Evolutionary conservation across 1,139 yeast species (phyloP), one percentile per base, ranked within the genome.

Genomic region (Candida buenavistaensis): DNA sequence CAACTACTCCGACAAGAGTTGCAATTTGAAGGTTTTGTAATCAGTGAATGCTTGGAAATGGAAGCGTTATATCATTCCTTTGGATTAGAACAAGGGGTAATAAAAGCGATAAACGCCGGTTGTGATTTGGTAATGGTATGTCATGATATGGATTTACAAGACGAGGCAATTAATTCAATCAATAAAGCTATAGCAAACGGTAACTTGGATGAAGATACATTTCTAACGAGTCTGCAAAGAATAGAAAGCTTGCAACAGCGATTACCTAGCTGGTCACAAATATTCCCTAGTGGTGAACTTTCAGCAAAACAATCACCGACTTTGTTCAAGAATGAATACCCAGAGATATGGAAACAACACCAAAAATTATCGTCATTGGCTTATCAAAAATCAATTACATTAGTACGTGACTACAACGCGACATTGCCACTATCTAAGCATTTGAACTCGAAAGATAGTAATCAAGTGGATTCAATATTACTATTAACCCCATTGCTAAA

Each of bases 111-210:
- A 4, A 68, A 72, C 39, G 86, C 86, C 2, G 82, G 84, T 1
- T 80, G 86, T 55, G 86, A 80, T 50, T 63, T 80, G 47, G 78
- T 80, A 4, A 65, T 79, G 65, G 82, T 80, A 8, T 80, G 86
- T 48, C 80, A 78, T 41, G 77, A 77, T 41, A 59, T 61, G 45
- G 58, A 64, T n/a, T 61, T 78, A 26, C 87, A 80, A 48, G 64
- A 68, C 32, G 85, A 80, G 48, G 84, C 83, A 3, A 62, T 78
- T 5, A 74, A 70, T 15, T 75, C 80, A 2, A 59, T 80, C 44
- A 54, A 65, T 33, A 75, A 76, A 39, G 85, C 82, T 0, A 62
- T 78, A 7, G 59, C 61, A 5, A 69, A 71, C 44, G 83, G 82
- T 1, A 71, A 73, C 38, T 54, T 78, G 16, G 79, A 74, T 37